A percentile compares a stretch with the other conserved stretches of the same genome.
Conservation (phyloP, 1,139 yeast genomes). For the Yamadazyma mexicana region DNA sequence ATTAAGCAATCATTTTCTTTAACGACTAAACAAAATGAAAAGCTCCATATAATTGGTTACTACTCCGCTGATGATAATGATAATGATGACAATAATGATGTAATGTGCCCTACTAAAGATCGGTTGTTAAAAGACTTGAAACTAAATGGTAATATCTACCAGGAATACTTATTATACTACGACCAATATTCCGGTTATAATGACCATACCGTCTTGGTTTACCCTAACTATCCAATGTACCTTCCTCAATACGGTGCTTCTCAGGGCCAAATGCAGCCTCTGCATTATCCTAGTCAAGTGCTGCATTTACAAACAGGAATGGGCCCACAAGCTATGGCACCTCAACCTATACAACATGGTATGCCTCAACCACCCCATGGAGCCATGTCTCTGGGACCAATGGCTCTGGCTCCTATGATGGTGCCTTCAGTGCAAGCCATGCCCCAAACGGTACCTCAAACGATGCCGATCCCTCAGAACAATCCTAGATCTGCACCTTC, state of each 20-base stretch:
- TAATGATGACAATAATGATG: constrained; percentile 2
- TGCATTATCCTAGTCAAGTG: too few relatives aligned
- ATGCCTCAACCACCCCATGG: background rate
- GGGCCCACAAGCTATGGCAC: too few relatives aligned
- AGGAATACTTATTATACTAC: constrained; percentile 21
- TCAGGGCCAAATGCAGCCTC: background rate
- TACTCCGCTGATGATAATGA: constrained; percentile 20
- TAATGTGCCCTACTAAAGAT: constrained; percentile 19
- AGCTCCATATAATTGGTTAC: constrained; percentile 58
- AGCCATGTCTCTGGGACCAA: too few relatives aligned
- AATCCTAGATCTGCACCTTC: constrained; percentile 2
- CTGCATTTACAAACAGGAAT: too few relatives aligned
- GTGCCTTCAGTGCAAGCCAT: too few relatives aligned
- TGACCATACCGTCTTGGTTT: constrained; percentile 5
- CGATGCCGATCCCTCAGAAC: background rate
- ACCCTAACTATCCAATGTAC: constrained; percentile 4
- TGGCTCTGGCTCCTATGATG: too few relatives aligned
- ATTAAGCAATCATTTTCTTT: constrained; percentile 60
- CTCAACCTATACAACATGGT: too few relatives aligned
- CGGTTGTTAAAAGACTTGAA: constrained; percentile 19
- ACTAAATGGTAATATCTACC: constrained; percentile 21
- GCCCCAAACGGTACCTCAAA: background rate
- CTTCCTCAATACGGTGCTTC: background rate
- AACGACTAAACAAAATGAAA: constrained; percentile 48
- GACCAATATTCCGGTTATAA: constrained; percentile 14